A percentile compares a stretch with the other conserved stretches of the same genome.
Evolutionary conservation across 164 flowering plant genomes (phyloP).

Genomic region (Protea cynaroides): DNA sequence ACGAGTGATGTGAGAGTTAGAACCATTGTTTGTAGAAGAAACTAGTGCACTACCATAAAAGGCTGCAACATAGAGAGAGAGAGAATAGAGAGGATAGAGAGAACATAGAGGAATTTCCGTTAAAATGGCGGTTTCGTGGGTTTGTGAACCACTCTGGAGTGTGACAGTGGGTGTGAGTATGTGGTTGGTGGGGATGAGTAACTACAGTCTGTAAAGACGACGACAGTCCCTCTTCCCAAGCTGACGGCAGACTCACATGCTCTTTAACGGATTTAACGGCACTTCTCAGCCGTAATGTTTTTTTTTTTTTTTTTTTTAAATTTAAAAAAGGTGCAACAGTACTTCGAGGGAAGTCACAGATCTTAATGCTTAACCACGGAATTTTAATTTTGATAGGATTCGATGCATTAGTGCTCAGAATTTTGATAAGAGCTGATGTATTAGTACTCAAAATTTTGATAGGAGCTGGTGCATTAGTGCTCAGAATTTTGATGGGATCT

Average conservation of each 20-base stretch:
- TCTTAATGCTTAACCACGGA: no score
- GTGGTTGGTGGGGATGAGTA: slow-evolving; percentile 26
- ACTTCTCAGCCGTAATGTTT: not conserved
- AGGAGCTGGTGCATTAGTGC: no score
- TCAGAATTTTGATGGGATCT: no score
- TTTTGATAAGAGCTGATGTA: no score
- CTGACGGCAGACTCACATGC: slow-evolving; percentile 10
- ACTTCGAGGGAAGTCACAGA: no score
- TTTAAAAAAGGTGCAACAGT: no score
- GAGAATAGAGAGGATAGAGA: not conserved
- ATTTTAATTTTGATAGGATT: no score
- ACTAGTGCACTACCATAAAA: no score
- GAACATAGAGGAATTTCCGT: slow-evolving; percentile 16
- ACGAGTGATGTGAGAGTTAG: no score
- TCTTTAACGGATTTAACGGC: slow-evolving; percentile 7
- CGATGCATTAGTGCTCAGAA: no score
- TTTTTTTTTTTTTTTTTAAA: not conserved
- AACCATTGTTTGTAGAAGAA: no score
- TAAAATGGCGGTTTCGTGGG: slow-evolving; percentile 30
- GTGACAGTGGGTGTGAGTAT: not conserved
- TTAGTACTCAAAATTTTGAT: no score
- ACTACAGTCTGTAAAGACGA: slow-evolving; percentile 48
- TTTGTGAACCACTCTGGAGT: not conserved
- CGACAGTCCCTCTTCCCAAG: not conserved
- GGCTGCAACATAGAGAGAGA: not conserved